Percentiles rank a stretch among this genome's conserved stretches.
phyloP scores from a whole-genome alignment of 2,329 filamentous ascomycete species.

The Gaeumannomyces tritici region DNA sequence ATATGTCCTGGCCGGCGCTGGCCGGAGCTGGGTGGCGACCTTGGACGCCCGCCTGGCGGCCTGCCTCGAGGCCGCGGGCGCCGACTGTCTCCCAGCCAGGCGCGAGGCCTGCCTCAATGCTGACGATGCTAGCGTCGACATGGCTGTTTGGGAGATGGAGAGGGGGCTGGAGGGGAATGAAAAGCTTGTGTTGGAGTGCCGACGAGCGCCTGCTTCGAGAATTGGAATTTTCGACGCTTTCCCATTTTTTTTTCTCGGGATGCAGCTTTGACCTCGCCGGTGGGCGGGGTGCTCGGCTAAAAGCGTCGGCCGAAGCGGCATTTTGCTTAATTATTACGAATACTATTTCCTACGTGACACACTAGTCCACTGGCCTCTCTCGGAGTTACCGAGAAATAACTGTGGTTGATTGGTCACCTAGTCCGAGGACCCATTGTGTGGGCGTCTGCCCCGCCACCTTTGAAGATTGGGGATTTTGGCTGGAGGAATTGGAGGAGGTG shows the following conservation, averaged over 20 bases:
- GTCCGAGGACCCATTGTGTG: not conserved
- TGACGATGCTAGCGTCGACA: slow-evolving; percentile 58
- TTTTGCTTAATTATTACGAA: not conserved
- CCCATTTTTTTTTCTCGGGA: not conserved
- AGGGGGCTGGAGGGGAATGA: not conserved
- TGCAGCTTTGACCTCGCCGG: not conserved
- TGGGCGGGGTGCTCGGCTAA: not conserved
- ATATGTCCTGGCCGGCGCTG: slow-evolving; percentile 49
- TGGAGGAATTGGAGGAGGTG: not conserved
- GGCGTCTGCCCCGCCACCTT: not conserved
- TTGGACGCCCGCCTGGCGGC: slow-evolving; percentile 21
- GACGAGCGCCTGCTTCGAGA: not conserved
- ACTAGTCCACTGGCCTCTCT: not conserved
- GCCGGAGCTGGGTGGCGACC: slow-evolving; percentile 10
- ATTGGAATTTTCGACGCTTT: not conserved
- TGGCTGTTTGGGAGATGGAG: slow-evolving; percentile 17
- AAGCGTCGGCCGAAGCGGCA: not conserved
- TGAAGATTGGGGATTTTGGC: not conserved
- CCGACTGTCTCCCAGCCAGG: slow-evolving; percentile 33
- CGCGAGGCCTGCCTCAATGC: slow-evolving; percentile 68
- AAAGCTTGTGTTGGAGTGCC: not conserved
- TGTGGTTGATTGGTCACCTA: not conserved
- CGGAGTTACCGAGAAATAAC: not conserved
- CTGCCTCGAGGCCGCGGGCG: slow-evolving; percentile 24
- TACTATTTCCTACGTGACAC: not conserved